Evolutionary conservation across 768 basidiomycete species (phyloP), one percentile per base, ranked within the genome.

Genomic region (Mycena epipterygia): DNA sequence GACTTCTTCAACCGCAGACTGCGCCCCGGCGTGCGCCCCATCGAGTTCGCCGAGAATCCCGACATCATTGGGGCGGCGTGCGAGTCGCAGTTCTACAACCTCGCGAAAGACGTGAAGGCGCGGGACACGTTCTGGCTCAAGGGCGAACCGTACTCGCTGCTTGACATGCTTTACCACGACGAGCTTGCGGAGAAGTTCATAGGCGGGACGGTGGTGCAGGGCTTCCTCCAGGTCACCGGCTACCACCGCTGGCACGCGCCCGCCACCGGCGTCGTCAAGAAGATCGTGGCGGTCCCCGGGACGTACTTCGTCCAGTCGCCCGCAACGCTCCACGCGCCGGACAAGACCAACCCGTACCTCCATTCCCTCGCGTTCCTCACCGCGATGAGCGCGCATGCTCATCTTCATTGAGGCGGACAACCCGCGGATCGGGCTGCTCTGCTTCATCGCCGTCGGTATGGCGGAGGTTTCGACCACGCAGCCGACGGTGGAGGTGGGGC

Each of bases 211-310:
- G 74, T 83, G 30, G 80, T 83, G 73, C 87, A 89, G 71, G 87
- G 83, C 1, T 87, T 87, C 75, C 82, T 89, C 61, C 79, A 79
- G 51, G 81, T 86, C 9, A 71, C 83, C 23, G 81, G 81, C 41
- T 89, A 88, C 69, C 88, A 89, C 67, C 84, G 87, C 58, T 89
- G 87, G 87, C 86, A 87, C 74, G 77, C 81, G 42, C 89, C 88
- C 39, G 79, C 88, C 21, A 78, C 81, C 17, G 84, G 83, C 9
- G 73, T 52, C 1, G 73, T 85, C 30, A 73, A 68, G 14, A 71
- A 81, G 74, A 71, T 77, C 19, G 79, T 77, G 6, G 69, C 83
- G 56, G 75, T 86, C n/a, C 83, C 84, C n/a, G 83, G 84, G 14
- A 80, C 82, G 21, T 84, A 85, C 71, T 87, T 85, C 53, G 78